A percentile compares a stretch with the other conserved stretches of the same genome.
phyloP scores from a whole-genome alignment of 2,329 filamentous ascomycete species.

The Arthrobotrys sphaeroides region DNA sequence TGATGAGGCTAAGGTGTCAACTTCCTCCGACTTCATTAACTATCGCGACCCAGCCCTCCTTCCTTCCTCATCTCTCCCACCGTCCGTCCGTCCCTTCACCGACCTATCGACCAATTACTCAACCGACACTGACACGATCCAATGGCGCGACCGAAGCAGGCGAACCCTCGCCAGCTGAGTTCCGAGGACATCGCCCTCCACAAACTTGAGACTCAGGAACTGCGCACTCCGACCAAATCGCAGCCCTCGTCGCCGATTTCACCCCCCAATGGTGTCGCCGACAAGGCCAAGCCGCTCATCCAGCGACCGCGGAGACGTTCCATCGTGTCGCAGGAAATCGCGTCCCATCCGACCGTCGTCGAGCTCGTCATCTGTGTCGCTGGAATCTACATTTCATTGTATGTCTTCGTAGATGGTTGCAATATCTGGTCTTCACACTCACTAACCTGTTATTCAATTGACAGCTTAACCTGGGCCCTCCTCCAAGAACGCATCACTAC shows the following conservation, averaged over 20 bases:
- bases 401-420: constrained; percentile 59
- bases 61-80: neutral
- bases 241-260: constrained; percentile 43
- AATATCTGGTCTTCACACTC: constrained; percentile 2
- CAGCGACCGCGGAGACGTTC: constrained; percentile 43
- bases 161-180: constrained; percentile 50
- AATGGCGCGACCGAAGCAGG: constrained; percentile 53
- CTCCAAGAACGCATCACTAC: constrained; percentile 98
- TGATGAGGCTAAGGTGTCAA: constrained; percentile 53
- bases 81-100: neutral
- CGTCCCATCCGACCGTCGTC: constrained; percentile 62
- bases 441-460: neutral
- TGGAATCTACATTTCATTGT: constrained; percentile 98
- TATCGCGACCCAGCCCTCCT: neutral
- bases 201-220: constrained; percentile 46
- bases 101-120: neutral
- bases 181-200: constrained; percentile 51
- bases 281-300: constrained; percentile 24
- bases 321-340: constrained; percentile 40
- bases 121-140: neutral
- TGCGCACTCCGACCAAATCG: constrained; percentile 48
- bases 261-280: constrained; percentile 37
- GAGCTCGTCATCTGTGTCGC: constrained; percentile 87
- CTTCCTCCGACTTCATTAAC: constrained; percentile 13
- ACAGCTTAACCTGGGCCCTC: constrained; percentile 89